Conservation (phyloP, 2,329 filamentous ascomycete genomes). For the Hymenoscyphus repandus region DNA sequence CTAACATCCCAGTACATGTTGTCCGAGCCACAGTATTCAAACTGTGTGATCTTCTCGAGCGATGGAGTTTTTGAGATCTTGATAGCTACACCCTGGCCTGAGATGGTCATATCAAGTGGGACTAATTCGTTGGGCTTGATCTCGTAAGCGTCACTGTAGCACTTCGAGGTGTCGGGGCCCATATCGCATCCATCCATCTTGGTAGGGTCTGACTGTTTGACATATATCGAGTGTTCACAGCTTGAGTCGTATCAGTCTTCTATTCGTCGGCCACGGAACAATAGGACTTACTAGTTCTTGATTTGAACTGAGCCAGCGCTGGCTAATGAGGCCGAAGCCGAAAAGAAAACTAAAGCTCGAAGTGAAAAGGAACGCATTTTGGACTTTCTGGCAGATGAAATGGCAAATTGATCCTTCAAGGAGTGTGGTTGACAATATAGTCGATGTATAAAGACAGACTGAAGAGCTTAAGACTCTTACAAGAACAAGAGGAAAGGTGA, state of each 20-base stretch:
- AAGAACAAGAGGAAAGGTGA: not conserved
- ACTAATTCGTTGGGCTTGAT: not conserved
- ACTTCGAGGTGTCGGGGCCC: not conserved
- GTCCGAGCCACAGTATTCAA: conserved; percentile 7
- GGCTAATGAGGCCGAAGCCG: conserved; percentile 2
- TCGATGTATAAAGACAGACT: conserved; percentile 3
- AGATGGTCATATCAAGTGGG: not conserved
- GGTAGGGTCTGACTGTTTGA: conserved; percentile 1
- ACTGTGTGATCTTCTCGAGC: conserved; percentile 6
- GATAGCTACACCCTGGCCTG: too few species aligned
- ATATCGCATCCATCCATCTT: conserved; percentile 5
- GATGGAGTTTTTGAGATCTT: too few species aligned
- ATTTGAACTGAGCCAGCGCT: not conserved
- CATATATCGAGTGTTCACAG: not conserved
- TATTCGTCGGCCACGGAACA: not conserved
- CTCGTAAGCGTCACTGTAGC: not conserved
- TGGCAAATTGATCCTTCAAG: not conserved
- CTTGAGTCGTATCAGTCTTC: not conserved
- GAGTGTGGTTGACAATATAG: not conserved
- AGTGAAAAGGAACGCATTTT: conserved; percentile 4
- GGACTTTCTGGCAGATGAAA: not conserved
- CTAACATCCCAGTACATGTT: conserved; percentile 11
- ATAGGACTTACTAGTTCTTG: not conserved
- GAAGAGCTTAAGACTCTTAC: not conserved
- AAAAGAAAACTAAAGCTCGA: not conserved